These are phyloP conservation scores for Ustilago vetiveriae DNA, from an alignment of 1,284 basidiomycete species.

Conservation along the genomic window DNA sequence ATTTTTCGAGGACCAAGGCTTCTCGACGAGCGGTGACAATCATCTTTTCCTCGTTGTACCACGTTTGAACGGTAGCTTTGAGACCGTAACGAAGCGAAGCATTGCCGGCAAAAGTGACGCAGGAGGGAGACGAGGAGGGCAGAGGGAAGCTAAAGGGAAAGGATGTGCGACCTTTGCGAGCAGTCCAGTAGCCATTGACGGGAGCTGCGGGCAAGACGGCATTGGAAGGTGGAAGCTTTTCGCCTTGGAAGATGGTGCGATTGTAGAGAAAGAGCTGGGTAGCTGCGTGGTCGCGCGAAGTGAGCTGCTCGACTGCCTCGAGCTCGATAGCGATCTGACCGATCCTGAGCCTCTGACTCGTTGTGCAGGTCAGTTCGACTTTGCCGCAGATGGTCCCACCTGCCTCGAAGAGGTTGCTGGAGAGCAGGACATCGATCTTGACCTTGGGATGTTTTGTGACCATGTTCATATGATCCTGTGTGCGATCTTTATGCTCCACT, in stretches of 20 bases:
- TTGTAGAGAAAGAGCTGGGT: slow-evolving; percentile 62
- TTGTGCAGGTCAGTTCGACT: slow-evolving; percentile 60
- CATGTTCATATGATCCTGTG: slow-evolving; percentile 53
- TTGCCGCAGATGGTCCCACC: slow-evolving; percentile 54
- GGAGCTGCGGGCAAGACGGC: slow-evolving; percentile 59
- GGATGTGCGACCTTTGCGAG: slow-evolving; percentile 58
- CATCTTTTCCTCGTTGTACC: slow-evolving; percentile 57
- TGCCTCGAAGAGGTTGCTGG: slow-evolving; percentile 53
- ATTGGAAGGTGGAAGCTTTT: slow-evolving; percentile 59
- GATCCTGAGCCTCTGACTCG: slow-evolving; percentile 53
- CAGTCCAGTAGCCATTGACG: slow-evolving; percentile 58
- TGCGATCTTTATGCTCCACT: slow-evolving; percentile 28
- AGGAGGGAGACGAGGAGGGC: slow-evolving; percentile 53
- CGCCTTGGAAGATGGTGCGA: slow-evolving; percentile 60
- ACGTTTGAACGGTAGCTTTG: slow-evolving; percentile 59
- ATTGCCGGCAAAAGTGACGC: slow-evolving; percentile 57
- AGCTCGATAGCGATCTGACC: slow-evolving; percentile 62
- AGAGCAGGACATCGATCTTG: slow-evolving; percentile 52
- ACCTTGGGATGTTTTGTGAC: slow-evolving; percentile 62
- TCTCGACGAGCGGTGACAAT: slow-evolving; percentile 53
- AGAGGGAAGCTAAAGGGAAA: slow-evolving; percentile 61
- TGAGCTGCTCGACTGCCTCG: slow-evolving; percentile 56
- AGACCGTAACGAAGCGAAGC: slow-evolving; percentile 56
- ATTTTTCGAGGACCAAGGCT: slow-evolving; percentile 59
- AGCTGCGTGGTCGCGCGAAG: slow-evolving; percentile 59